Conservation (phyloP, 208 protist species). For the Porcisia hertigi region DNA sequence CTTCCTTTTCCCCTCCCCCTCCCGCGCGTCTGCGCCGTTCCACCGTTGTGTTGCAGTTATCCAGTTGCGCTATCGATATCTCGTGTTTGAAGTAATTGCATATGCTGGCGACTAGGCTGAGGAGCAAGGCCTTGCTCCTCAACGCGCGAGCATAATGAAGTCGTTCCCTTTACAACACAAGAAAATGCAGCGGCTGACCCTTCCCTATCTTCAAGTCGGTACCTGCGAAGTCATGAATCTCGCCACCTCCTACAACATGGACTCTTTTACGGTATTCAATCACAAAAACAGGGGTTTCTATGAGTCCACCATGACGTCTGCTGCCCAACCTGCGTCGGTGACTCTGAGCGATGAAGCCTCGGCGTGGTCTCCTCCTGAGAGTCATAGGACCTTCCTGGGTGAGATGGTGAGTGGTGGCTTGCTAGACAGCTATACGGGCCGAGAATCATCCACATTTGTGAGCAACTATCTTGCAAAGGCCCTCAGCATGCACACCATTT, state of each 20-base stretch:
- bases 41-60: background rate
- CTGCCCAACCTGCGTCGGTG: background rate
- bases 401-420: conserved; percentile 72
- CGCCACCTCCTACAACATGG: conserved; percentile 46
- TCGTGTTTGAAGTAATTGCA: background rate
- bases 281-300: conserved; percentile 50
- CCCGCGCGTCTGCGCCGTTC: background rate
- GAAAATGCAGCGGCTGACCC: conserved; percentile 58
- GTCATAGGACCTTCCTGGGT: conserved; percentile 31
- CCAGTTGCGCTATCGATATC: no score
- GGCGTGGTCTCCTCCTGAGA: background rate
- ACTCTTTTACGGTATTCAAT: conserved; percentile 74
- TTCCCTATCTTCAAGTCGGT: conserved; percentile 71
- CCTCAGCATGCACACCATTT: conserved; percentile 61
- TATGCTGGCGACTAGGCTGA: background rate
- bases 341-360: background rate
- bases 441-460: conserved; percentile 48
- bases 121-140: background rate
- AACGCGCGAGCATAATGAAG: conserved; percentile 28
- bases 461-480: conserved; percentile 53
- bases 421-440: conserved; percentile 72
- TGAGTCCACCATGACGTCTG: background rate
- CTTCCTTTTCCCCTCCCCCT: background rate
- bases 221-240: conserved; percentile 85
- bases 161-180: conserved; percentile 79